These are phyloP conservation scores for Trichoderma breve DNA, from an alignment of 2,329 filamentous ascomycete species.

Conservation along the genomic window DNA sequence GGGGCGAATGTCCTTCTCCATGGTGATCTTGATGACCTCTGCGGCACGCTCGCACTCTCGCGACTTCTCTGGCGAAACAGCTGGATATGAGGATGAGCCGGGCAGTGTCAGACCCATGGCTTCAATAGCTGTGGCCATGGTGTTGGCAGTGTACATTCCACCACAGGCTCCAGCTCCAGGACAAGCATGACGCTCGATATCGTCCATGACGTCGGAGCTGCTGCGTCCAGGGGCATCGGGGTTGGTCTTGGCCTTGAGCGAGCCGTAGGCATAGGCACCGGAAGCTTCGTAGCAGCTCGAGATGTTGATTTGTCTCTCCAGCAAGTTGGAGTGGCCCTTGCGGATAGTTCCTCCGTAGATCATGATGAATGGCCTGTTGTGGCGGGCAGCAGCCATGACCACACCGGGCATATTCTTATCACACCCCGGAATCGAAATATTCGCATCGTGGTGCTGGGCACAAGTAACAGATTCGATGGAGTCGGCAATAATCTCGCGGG, in stretches of 20 bases:
- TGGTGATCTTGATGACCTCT: constrained; percentile 72
- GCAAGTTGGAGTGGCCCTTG: constrained; percentile 75
- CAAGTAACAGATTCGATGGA: constrained; percentile 91
- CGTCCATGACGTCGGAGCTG: constrained; percentile 77
- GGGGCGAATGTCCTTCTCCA: constrained; percentile 80
- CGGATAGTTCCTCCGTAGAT: constrained; percentile 91
- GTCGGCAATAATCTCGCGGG: constrained; percentile 88
- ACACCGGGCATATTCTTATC: constrained; percentile 98
- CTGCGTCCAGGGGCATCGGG: constrained; percentile 62
- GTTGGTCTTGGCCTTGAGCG: constrained; percentile 66
- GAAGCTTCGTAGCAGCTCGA: constrained; percentile 84
- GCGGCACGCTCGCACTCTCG: constrained; percentile 82
- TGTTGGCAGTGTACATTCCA: constrained; percentile 93
- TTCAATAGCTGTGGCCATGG: constrained; percentile 88
- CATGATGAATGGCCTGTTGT: constrained; percentile 92
- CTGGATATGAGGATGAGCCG: constrained; percentile 37
- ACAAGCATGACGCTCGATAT: constrained; percentile 91
- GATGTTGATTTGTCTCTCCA: constrained; percentile 81
- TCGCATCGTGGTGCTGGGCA: constrained; percentile 89
- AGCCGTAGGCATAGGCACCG: constrained; percentile 77
- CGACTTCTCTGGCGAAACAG: constrained; percentile 70
- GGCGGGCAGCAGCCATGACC: constrained; percentile 84
- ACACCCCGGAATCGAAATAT: constrained; percentile 88
- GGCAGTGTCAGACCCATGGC: constrained; percentile 86
- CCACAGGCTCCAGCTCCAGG: constrained; percentile 65